These are phyloP conservation scores for Chaetomium globosum DNA, from an alignment of 2,329 filamentous ascomycete species.

Conservation along the genomic window DNA sequence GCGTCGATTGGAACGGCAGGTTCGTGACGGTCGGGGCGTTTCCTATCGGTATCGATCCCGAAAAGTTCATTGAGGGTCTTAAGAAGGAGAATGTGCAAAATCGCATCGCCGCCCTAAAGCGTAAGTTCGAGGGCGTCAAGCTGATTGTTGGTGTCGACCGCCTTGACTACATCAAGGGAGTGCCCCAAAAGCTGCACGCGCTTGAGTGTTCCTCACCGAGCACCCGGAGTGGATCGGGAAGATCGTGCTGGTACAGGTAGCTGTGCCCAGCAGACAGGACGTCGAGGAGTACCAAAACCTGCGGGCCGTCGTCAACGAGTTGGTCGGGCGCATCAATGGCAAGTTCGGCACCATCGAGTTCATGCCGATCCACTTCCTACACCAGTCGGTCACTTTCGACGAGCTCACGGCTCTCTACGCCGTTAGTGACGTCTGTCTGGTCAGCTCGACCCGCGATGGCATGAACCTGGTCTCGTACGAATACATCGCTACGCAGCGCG, in stretches of 20 bases:
- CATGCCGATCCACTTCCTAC: conserved; percentile 98
- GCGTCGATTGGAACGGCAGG: conserved; percentile 85
- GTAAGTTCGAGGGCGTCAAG: conserved; percentile 94
- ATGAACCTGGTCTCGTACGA: conserved; percentile 99
- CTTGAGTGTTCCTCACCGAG: conserved; percentile 96
- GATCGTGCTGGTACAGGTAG: conserved; percentile 93
- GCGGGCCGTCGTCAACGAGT: conserved; percentile 91
- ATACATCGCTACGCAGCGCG: conserved; percentile 91
- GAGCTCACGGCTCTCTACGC: conserved; percentile 93
- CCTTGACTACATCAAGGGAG: conserved; percentile 97
- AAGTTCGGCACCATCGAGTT: conserved; percentile 97
- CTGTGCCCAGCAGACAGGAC: conserved; percentile 90
- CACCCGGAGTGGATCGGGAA: conserved; percentile 98
- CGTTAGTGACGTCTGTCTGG: conserved; percentile 87
- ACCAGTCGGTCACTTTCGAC: conserved; percentile 93
- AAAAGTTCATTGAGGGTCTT: conserved; percentile 90
- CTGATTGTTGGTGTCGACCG: conserved; percentile 96
- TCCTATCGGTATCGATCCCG: conserved; percentile 95
- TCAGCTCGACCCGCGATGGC: conserved; percentile 93
- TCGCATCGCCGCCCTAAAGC: conserved; percentile 79
- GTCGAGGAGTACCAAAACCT: conserved; percentile 98
- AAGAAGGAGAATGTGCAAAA: conserved; percentile 84
- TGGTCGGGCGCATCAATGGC: conserved; percentile 95
- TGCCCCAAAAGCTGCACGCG: conserved; percentile 95
- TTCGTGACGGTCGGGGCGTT: conserved; percentile 92